phyloP scores from a whole-genome alignment of 2,329 filamentous ascomycete genomes.

The Tolypocladium album region DNA sequence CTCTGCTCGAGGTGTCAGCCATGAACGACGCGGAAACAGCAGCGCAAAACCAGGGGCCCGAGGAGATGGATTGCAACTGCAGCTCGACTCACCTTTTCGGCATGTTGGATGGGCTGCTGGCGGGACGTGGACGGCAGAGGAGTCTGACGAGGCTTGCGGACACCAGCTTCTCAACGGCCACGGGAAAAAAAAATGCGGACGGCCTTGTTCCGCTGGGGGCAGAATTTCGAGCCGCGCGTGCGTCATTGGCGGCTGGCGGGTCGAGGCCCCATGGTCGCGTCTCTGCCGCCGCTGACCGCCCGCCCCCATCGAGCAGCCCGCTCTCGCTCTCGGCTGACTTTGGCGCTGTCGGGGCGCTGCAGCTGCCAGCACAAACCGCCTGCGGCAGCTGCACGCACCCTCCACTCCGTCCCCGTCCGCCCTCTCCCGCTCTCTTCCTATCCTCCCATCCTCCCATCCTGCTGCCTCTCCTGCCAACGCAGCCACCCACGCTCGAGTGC shows the following conservation, averaged over 20 bases:
- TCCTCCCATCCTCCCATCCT: not conserved
- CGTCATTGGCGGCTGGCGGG: constrained; percentile 19
- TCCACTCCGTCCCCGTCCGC: not conserved
- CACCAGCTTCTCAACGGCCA: not conserved
- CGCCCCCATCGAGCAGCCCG: constrained; percentile 19
- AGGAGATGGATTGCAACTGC: not conserved
- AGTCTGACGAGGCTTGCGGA: not conserved
- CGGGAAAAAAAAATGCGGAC: constrained; percentile 3
- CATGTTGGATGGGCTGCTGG: constrained; percentile 4
- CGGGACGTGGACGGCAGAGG: not conserved
- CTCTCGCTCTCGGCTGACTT: not conserved
- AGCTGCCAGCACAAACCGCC: constrained; percentile 4
- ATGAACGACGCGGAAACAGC: constrained; percentile 1
- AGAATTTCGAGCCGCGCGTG: constrained; percentile 11
- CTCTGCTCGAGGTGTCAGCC: constrained; percentile 18
- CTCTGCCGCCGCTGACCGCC: constrained; percentile 22
- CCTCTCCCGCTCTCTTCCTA: not conserved
- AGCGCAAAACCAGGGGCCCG: not conserved
- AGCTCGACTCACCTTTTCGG: constrained; percentile 11
- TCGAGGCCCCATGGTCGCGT: constrained; percentile 9
- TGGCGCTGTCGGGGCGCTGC: constrained; percentile 5
- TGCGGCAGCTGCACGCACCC: constrained; percentile 1
- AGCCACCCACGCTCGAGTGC: not conserved
- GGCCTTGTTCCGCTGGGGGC: not conserved
- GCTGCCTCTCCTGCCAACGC: not conserved